These are phyloP conservation scores for Colletotrichum karsti DNA, from an alignment of 2,329 filamentous ascomycete genomes.

Conservation along the genomic window DNA sequence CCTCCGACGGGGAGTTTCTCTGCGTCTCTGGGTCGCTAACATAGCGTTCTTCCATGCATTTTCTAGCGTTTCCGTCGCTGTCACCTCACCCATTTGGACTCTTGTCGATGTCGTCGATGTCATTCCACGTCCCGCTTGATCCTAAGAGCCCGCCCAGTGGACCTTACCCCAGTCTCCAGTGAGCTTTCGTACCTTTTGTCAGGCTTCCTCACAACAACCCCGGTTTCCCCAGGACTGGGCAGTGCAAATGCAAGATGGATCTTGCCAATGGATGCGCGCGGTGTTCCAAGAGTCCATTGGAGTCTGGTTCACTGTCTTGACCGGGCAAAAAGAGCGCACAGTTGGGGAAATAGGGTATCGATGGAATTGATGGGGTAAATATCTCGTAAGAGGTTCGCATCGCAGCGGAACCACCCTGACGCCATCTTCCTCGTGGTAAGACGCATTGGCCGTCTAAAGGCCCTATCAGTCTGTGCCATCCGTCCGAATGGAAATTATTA, in stretches of 20 bases:
- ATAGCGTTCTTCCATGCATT: conserved; percentile 13
- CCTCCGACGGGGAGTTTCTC: neutral
- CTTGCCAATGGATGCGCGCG: neutral
- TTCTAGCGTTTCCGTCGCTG: conserved; percentile 23
- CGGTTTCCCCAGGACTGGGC: conserved; percentile 2
- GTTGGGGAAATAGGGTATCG: conserved; percentile 8
- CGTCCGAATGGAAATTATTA: neutral
- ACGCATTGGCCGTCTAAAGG: conserved; percentile 1
- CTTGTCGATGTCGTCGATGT: too few relatives aligned
- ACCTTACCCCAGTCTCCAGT: neutral
- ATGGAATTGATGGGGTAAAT: conserved; percentile 14
- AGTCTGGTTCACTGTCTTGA: neutral
- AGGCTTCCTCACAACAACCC: too few relatives aligned
- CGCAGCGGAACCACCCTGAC: neutral
- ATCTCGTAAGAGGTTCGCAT: conserved; percentile 23
- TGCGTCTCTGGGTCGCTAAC: neutral
- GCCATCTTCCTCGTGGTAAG: neutral
- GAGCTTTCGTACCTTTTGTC: neutral
- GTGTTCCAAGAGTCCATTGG: neutral
- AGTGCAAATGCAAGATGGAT: neutral
- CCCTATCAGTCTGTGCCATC: neutral
- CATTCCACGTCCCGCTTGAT: neutral
- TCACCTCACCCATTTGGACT: too few relatives aligned
- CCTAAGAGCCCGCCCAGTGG: neutral
- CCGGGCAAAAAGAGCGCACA: conserved; percentile 4